These are phyloP conservation scores for Leccinellum albellum DNA, from an alignment of 768 basidiomycete species.

Conservation along the genomic window DNA sequence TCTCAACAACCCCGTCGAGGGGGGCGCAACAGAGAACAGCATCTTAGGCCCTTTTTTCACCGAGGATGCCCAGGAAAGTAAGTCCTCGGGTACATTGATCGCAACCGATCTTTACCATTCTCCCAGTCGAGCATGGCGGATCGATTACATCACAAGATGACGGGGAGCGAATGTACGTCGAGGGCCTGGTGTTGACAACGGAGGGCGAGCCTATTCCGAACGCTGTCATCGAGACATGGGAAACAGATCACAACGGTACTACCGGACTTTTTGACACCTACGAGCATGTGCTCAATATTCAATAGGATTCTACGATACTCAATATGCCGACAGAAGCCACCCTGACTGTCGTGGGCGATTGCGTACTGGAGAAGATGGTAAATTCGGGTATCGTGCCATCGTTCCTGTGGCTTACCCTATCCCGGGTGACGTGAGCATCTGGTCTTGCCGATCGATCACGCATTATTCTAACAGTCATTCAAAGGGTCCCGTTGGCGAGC, in stretches of 20 bases:
- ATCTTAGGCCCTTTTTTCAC: slow-evolving; percentile 84
- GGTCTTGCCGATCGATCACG: slow-evolving; percentile 1
- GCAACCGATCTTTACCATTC: background rate
- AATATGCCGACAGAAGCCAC: slow-evolving; percentile 52
- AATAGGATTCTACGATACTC: slow-evolving; percentile 36
- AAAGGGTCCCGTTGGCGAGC: slow-evolving; percentile 65
- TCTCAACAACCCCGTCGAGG: slow-evolving; percentile 63
- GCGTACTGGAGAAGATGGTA: slow-evolving; percentile 55
- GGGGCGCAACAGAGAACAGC: slow-evolving; percentile 65
- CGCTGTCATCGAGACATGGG: slow-evolving; percentile 80
- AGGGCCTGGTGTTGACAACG: slow-evolving; percentile 60
- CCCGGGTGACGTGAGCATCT: slow-evolving; percentile 53
- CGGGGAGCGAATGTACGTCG: slow-evolving; percentile 79
- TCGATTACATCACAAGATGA: slow-evolving; percentile 86
- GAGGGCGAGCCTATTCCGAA: slow-evolving; percentile 61
- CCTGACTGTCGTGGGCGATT: slow-evolving; percentile 77
- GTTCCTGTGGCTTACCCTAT: slow-evolving; percentile 70
- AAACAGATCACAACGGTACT: slow-evolving; percentile 62
- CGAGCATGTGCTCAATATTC: background rate
- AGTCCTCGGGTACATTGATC: slow-evolving; percentile 15
- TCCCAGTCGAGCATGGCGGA: slow-evolving; percentile 51
- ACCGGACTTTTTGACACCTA: slow-evolving; percentile 14
- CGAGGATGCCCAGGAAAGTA: slow-evolving; percentile 70
- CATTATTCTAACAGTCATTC: slow-evolving; percentile 9
- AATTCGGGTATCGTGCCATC: slow-evolving; percentile 67